phyloP scores from a whole-genome alignment of 2,329 filamentous ascomycete genomes.

The Chrysoporthe puriensis region DNA sequence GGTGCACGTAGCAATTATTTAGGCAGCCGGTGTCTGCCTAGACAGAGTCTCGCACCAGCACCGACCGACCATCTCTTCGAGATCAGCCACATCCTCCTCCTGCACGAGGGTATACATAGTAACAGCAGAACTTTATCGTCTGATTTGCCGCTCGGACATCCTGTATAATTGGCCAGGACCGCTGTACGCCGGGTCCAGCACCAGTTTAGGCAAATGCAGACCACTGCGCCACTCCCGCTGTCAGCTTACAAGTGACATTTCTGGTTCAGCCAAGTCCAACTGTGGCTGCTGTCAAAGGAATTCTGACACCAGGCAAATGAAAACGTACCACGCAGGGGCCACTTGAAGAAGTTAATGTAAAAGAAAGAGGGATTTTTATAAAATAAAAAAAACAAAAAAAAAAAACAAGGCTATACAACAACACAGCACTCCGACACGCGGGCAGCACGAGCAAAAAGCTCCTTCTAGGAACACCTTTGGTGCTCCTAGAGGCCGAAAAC shows the following conservation, averaged over 20 bases:
- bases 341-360: neutral
- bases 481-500: no score
- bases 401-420: neutral
- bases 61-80: neutral
- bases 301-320: neutral
- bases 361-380: neutral
- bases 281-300: neutral
- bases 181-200: neutral
- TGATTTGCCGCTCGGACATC: no score
- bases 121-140: no score
- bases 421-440: neutral
- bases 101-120: neutral
- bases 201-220: neutral
- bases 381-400: no score
- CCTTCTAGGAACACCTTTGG: no score
- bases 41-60: neutral
- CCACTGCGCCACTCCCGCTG: neutral
- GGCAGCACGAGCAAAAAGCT: no score
- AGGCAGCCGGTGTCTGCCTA: neutral
- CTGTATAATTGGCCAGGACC: no score
- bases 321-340: no score
- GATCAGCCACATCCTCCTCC: neutral
- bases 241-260: neutral
- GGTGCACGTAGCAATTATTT: neutral
- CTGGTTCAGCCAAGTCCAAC: neutral